Evolutionary conservation across 257 asterid species (phyloP), one percentile per base, ranked within the genome.

Genomic region (Lavandula angustifolia): DNA sequence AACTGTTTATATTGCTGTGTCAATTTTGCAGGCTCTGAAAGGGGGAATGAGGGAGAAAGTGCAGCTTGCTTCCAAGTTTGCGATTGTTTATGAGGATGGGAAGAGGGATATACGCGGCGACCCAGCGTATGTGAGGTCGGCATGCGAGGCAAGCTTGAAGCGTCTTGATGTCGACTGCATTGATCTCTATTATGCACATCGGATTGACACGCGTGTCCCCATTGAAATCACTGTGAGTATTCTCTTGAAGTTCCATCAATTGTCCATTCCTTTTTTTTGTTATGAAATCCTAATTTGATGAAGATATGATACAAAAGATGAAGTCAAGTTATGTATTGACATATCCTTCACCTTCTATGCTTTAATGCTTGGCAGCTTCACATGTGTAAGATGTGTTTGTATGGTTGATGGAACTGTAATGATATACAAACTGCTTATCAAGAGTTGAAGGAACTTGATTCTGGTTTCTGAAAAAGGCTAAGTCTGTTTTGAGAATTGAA

Each of bases 151-250:
- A 10, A 74, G 79, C 58, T 49, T 74, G 75, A 69, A 56, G 62
- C 71, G 78, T 3, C 78, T 74, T 5, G 57, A 48, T 17, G 12
- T 56, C 1, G 62, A 74, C 53, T 72, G 40, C 46, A 73, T 73
- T 35, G 74, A 73, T 73, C 74, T 73, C 55, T 73, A 67, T 56
- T 74, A 74, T 34, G 63, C 48, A 3, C 79, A 68, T 32, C 65
- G 72, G 1, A 63, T 79, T 47, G 81, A 79, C 16, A 75, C 75
- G 31, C 54, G 79, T 13, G 77, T 76, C 33, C 86, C 86, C 32
- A 81, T 81, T 60, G 86, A 81, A 75, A 48, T 77, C 57, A 77
- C 83, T 3, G 85, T 80, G 22, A 70, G 75, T 14, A 8, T 38
- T 18, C 67, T 14, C 14, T 7, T 33, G 5, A 41, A 44, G 12